Percentiles rank a stretch among this genome's conserved stretches.
Conservation (phyloP, 345 rosid species). For the Ceriops zippeliana region DNA sequence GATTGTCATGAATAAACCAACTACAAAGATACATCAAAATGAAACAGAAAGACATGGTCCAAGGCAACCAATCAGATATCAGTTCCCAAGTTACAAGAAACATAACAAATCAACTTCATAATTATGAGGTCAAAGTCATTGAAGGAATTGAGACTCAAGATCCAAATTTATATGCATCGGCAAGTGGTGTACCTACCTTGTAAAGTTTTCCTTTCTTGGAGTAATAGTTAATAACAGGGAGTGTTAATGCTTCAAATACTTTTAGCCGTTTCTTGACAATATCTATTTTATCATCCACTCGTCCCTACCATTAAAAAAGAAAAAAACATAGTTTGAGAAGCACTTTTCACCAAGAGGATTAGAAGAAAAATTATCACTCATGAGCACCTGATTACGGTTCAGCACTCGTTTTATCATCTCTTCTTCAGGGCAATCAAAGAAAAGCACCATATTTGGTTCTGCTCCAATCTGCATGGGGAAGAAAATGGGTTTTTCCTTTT, state of each 20-base stretch:
- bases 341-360: neutral
- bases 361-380: neutral
- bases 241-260: constrained; percentile 43
- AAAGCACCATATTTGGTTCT: constrained; percentile 30
- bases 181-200: constrained; percentile 33
- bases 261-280: constrained; percentile 25
- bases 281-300: constrained; percentile 29
- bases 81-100: neutral
- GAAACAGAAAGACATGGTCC: neutral
- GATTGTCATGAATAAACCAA: neutral
- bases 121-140: neutral
- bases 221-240: constrained; percentile 73
- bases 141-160: neutral
- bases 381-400: constrained; percentile 28
- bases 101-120: neutral
- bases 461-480: constrained; percentile 23
- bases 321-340: neutral
- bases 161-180: no score
- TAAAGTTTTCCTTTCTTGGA: constrained; percentile 70
- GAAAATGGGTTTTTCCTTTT: neutral
- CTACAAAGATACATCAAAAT: neutral
- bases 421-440: constrained; percentile 28
- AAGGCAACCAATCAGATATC: neutral
- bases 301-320: constrained; percentile 19
- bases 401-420: constrained; percentile 34